Percentiles rank a stretch among this genome's conserved stretches.
Evolutionary conservation across 1,284 basidiomycete species (phyloP).

Genomic region (Sporisorium reilianum): DNA sequence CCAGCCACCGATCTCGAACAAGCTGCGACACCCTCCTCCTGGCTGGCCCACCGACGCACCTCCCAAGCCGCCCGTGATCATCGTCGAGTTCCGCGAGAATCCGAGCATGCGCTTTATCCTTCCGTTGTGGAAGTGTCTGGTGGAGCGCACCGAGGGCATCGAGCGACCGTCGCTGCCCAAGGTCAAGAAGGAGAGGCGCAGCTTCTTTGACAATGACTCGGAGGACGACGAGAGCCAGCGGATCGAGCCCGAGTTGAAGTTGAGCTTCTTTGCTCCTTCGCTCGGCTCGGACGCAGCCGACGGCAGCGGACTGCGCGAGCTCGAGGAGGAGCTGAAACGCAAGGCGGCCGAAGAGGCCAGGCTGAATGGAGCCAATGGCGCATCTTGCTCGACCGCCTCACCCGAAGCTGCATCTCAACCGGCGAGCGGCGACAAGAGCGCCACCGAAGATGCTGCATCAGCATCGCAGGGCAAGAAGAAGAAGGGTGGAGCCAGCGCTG

Average conservation of each 20-base stretch:
- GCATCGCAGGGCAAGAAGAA: constrained; percentile 28
- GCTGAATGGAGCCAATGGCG: constrained; percentile 14
- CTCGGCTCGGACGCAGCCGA: constrained; percentile 61
- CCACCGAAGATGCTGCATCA: constrained; percentile 10
- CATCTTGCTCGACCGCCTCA: constrained; percentile 17
- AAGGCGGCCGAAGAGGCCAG: constrained; percentile 44
- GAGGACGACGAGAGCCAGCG: constrained; percentile 47
- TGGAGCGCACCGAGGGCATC: constrained; percentile 56
- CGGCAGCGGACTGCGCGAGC: constrained; percentile 51
- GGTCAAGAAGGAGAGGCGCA: constrained; percentile 49
- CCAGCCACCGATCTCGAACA: constrained; percentile 25
- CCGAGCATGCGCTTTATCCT: constrained; percentile 64
- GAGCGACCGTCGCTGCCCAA: constrained; percentile 45
- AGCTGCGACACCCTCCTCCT: constrained; percentile 49
- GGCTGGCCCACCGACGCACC: constrained; percentile 54
- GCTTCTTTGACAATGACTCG: constrained; percentile 53
- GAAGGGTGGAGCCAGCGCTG: constrained; percentile 14
- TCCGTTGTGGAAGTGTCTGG: constrained; percentile 62
- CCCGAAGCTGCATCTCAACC: constrained; percentile 18
- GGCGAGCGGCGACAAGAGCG: constrained; percentile 13
- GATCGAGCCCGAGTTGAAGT: constrained; percentile 47
- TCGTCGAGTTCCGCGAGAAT: constrained; percentile 68
- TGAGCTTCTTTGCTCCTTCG: constrained; percentile 60
- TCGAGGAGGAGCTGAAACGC: constrained; percentile 44
- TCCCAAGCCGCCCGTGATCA: constrained; percentile 61